phyloP scores from a whole-genome alignment of 2,329 filamentous ascomycete species.

The Cucurbitaria berberidis region DNA sequence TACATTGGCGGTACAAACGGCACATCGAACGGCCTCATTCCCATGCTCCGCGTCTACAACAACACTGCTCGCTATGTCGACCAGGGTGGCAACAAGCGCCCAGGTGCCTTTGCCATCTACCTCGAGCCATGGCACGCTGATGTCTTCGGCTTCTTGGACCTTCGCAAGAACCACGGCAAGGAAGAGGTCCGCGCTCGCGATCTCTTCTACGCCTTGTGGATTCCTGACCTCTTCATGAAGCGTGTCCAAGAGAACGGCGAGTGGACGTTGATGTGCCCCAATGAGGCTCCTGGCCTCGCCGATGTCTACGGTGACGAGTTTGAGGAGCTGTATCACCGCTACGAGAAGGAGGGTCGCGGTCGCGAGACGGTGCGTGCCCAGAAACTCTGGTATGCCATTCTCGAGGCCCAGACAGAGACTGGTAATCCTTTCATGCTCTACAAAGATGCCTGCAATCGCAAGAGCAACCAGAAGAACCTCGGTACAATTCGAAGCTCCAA shows the following conservation, averaged over 20 bases:
- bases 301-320: conserved; percentile 99
- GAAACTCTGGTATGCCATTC: conserved; percentile 98
- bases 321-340: conserved; percentile 87
- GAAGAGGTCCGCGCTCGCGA: conserved; percentile 97
- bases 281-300: conserved; percentile 91
- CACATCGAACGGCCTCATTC: conserved; percentile 94
- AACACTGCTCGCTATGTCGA: conserved; percentile 99
- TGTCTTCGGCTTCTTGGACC: conserved; percentile 95
- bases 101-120: conserved; percentile 98
- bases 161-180: conserved; percentile 99
- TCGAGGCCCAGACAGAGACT: conserved; percentile 98
- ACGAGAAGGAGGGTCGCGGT: conserved; percentile 86
- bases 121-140: conserved; percentile 99
- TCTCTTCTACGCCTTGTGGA: conserved; percentile 97
- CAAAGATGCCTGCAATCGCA: conserved; percentile 97
- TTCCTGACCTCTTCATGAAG: conserved; percentile 99
- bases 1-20: conserved; percentile 99
- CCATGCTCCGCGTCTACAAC: conserved; percentile 99
- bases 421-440: conserved; percentile 99
- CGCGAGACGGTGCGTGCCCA: conserved; percentile 93
- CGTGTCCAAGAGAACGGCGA: conserved; percentile 95
- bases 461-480: conserved; percentile 99
- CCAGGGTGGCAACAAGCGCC: conserved; percentile 98
- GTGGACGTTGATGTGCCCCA: conserved; percentile 98
- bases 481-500: conserved; percentile 99